Base-by-base conservation (phyloP, 768 basidiomycete genomes). In the Boletus reticulatus region DNA sequence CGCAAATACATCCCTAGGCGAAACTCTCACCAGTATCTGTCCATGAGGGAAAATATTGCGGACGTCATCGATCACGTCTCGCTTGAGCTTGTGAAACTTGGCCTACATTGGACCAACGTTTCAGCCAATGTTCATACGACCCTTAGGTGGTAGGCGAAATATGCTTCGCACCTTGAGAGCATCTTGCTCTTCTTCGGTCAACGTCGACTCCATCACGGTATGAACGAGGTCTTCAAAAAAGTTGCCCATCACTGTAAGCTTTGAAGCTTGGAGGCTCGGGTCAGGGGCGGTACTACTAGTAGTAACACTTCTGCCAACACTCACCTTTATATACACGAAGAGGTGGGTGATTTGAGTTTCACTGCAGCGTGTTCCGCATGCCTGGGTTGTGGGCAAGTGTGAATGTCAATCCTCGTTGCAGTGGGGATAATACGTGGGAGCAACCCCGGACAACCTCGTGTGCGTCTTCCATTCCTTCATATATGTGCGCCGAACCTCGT, bases 171-270 rank as follows among this genome's bases (percentile, higher is more conserved):
- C 67, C 58, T 61, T 71, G 16, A 69, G 47, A n/a, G 55, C 65
- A 4, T 32, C 53, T 43, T 69, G 64, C 42, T 69, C 67, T 8
- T 69, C 60, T 6, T 31, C 56, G 4, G 62, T 61, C 53, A 69
- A 27, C 36, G 65, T 59, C 4, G 45, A 45, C 43, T 69, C 56
- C 6, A 68, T 43, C 31, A 67, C 43, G 4, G 46, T n/a, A 31
- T 71, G 64, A 5, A 45, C 55, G 14, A 69, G 60, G 57, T 69
- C 69, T 55, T 71, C 69, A 22, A 69, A 60, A 45, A 71, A 69
- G 43, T 64, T 64, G 38, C 67, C 69, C 67, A 69, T 69, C 34
- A 8, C 19, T 16, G 48, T 27, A 39, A 36, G 19, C 19, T 16
- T 16, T 9, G 10, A 3, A 14, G 34, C 9, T 11, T 14, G 46